Conservation (phyloP, 83 land plant species). For the Thuja plicata region DNA sequence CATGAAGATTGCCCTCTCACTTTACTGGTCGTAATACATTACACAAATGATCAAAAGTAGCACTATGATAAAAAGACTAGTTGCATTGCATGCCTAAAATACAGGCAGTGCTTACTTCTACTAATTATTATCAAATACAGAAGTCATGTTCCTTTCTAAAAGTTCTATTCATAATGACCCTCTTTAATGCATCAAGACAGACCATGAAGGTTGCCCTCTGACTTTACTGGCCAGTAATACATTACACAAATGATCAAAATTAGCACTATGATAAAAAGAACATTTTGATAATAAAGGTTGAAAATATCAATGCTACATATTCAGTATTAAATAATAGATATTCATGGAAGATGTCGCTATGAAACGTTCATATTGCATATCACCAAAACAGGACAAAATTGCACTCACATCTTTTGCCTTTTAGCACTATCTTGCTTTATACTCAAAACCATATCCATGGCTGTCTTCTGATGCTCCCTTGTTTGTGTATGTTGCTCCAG, state of each 20-base stretch:
- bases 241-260: background rate
- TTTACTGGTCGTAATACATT: background rate
- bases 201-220: background rate
- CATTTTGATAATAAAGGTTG: background rate
- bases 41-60: background rate
- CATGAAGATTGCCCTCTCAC: background rate
- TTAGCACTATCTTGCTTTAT: slow-evolving; percentile 66
- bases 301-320: background rate
- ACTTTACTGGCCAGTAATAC: background rate
- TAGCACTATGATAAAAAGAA: background rate
- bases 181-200: background rate
- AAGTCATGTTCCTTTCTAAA: background rate
- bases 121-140: background rate
- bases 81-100: background rate
- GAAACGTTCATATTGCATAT: background rate
- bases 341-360: background rate
- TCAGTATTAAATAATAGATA: background rate
- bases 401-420: slow-evolving; percentile 60
- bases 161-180: too few species aligned
- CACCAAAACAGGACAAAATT: background rate
- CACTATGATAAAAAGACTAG: background rate
- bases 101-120: background rate
- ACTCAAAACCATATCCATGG: slow-evolving; percentile 73
- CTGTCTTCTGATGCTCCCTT: slow-evolving; percentile 73
- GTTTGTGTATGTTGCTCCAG: slow-evolving; percentile 73